Percentiles rank a stretch among this genome's conserved stretches.
Conservation (phyloP, 257 asterid species). For the Lithospermum erythrorhizon region DNA sequence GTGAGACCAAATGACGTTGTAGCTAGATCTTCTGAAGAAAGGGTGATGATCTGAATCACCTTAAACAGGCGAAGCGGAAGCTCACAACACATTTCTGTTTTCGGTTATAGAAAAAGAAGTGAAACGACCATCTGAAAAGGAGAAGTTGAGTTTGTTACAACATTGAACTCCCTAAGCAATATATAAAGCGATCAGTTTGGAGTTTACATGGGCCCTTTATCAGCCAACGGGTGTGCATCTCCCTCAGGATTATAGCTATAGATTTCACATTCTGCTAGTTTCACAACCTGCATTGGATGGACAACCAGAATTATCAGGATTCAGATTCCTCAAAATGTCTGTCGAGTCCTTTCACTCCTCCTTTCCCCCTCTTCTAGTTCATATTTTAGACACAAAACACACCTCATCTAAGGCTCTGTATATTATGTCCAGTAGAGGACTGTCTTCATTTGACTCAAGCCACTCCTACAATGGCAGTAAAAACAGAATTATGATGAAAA, state of each 20-base stretch:
- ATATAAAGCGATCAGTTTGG: neutral
- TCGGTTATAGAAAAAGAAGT: slow-evolving; percentile 94
- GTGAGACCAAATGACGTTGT: neutral
- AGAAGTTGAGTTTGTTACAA: neutral
- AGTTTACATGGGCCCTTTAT: slow-evolving; percentile 81
- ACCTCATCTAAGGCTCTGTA: slow-evolving; percentile 95
- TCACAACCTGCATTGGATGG: slow-evolving; percentile 57
- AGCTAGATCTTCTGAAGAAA: neutral
- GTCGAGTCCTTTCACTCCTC: slow-evolving; percentile 1
- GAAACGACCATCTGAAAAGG: slow-evolving; percentile 72
- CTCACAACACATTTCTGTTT: slow-evolving; percentile 79
- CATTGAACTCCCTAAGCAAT: neutral
- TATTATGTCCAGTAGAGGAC: slow-evolving; percentile 50
- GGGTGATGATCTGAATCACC: slow-evolving; percentile 32
- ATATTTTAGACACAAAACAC: slow-evolving; percentile 6
- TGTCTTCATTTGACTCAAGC: slow-evolving; percentile 57
- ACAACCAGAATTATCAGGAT: slow-evolving; percentile 2
- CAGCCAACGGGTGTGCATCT: slow-evolving; percentile 78
- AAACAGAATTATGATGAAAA: neutral
- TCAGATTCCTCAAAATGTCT: neutral
- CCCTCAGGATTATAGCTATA: slow-evolving; percentile 83
- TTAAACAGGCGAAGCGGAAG: slow-evolving; percentile 82
- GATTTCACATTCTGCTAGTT: slow-evolving; percentile 79
- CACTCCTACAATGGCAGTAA: slow-evolving; percentile 58
- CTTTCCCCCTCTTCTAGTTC: slow-evolving; percentile 1